Conservation (phyloP, 495 filamentous ascomycete species). For the Penicillium taxi region DNA sequence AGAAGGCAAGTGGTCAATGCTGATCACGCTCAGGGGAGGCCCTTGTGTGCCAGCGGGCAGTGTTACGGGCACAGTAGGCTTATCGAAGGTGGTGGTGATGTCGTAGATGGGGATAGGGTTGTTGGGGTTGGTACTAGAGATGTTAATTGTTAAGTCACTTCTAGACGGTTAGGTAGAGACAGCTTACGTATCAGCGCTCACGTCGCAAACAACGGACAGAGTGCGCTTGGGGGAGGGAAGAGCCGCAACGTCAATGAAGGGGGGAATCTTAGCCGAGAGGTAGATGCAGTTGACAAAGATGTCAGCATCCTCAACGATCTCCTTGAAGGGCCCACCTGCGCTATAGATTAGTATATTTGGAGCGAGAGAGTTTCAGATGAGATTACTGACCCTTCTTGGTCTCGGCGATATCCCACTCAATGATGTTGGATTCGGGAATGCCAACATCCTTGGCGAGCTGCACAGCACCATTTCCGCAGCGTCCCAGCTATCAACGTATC, state of each 20-base stretch:
- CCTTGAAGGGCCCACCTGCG: constrained; percentile 69
- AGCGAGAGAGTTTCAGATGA: not conserved
- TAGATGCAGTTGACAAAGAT: constrained; percentile 96
- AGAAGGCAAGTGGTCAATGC: constrained; percentile 85
- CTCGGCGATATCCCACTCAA: constrained; percentile 92
- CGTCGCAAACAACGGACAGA: constrained; percentile 82
- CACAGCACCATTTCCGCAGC: constrained; percentile 81
- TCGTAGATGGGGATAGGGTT: constrained; percentile 82
- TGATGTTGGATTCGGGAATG: constrained; percentile 61
- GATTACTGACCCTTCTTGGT: constrained; percentile 44
- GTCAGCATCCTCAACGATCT: constrained; percentile 59
- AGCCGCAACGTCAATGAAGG: constrained; percentile 64
- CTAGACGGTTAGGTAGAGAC: not conserved
- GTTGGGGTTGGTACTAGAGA: constrained; percentile 53
- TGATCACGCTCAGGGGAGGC: constrained; percentile 66
- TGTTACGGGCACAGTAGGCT: constrained; percentile 70
- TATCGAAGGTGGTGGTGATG: constrained; percentile 71
- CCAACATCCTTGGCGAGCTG: constrained; percentile 70
- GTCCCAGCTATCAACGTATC: constrained; percentile 47
- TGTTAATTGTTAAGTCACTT: not conserved
- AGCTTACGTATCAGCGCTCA: constrained; percentile 58
- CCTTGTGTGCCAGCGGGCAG: constrained; percentile 40
- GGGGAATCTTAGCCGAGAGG: constrained; percentile 51
- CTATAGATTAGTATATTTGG: not conserved
- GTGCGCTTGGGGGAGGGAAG: constrained; percentile 61